Percentiles rank a stretch among this genome's conserved stretches.
phyloP scores from a whole-genome alignment of 371 early-diverging fungal genomes.

The Haplosporangium sp. region DNA sequence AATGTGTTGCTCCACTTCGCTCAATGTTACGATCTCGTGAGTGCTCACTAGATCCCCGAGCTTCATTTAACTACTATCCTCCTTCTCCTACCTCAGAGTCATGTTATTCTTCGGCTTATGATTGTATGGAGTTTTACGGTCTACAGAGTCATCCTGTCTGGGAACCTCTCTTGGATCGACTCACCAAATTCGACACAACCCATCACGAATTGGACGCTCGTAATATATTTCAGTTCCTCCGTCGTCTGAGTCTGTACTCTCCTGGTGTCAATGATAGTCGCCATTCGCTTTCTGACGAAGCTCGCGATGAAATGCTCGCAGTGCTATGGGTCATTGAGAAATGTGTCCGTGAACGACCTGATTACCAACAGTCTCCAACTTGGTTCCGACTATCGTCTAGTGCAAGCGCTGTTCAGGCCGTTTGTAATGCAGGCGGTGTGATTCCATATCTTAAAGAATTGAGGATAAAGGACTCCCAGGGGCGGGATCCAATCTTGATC shows the following conservation, averaged over 20 bases:
- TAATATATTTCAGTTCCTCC: constrained; percentile 41
- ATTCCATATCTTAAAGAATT: constrained; percentile 30
- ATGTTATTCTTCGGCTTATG: constrained; percentile 25
- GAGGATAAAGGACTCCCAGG: constrained; percentile 7
- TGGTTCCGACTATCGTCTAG: constrained; percentile 55
- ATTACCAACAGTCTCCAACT: constrained; percentile 43
- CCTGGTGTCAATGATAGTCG: constrained; percentile 5
- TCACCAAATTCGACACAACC: constrained; percentile 42
- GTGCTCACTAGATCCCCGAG: background rate
- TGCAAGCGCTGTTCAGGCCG: constrained; percentile 32
- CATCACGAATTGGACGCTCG: constrained; percentile 34
- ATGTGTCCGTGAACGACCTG: constrained; percentile 39
- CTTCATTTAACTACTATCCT: background rate
- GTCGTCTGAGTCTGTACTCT: constrained; percentile 24
- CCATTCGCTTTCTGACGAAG: constrained; percentile 16
- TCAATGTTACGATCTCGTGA: background rate
- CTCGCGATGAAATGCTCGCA: constrained; percentile 27
- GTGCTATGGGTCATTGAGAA: constrained; percentile 43
- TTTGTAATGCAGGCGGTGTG: constrained; percentile 30
- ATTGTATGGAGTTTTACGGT: constrained; percentile 33
- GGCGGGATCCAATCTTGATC: constrained; percentile 20
- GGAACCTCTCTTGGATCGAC: constrained; percentile 48
- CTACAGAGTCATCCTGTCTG: constrained; percentile 37
- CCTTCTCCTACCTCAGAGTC: background rate
- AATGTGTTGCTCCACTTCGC: constrained; percentile 14